Percentiles rank a stretch among this genome's conserved stretches.
These are phyloP conservation scores for Boletus tomentosulus DNA, from an alignment of 768 basidiomycete genomes.

Conservation along the genomic window DNA sequence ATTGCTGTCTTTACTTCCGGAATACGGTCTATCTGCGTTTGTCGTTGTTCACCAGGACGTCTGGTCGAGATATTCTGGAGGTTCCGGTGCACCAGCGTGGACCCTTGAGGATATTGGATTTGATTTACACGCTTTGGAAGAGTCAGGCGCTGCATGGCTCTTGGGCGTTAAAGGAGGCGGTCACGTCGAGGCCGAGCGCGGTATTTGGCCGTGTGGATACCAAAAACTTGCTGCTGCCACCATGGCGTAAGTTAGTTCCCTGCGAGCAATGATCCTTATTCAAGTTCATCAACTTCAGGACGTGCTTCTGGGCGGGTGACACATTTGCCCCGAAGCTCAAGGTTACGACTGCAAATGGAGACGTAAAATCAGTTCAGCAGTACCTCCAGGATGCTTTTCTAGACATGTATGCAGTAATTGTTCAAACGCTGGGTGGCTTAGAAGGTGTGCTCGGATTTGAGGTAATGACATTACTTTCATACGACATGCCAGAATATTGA, in stretches of 20 bases:
- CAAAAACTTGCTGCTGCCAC: constrained; percentile 91
- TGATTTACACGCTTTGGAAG: constrained; percentile 73
- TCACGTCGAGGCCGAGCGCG: constrained; percentile 71
- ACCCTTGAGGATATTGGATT: constrained; percentile 85
- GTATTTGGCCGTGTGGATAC: constrained; percentile 92
- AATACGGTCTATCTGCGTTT: constrained; percentile 71
- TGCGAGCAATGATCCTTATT: not conserved
- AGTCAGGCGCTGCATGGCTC: constrained; percentile 84
- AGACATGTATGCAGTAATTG: constrained; percentile 69
- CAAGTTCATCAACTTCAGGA: constrained; percentile 41
- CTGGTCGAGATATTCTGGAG: constrained; percentile 92
- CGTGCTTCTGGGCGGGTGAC: constrained; percentile 91
- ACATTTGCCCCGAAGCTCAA: constrained; percentile 75
- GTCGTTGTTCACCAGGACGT: constrained; percentile 91
- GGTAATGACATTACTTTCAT: constrained; percentile 39
- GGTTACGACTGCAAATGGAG: constrained; percentile 43
- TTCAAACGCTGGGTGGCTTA: constrained; percentile 62
- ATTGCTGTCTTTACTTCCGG: constrained; percentile 63
- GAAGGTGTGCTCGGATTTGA: constrained; percentile 87
- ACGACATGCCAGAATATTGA: constrained; percentile 1
- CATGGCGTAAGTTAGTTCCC: constrained; percentile 63
- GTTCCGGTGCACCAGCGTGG: constrained; percentile 97
- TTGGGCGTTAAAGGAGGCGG: constrained; percentile 74
- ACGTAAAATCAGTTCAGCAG: constrained; percentile 63
- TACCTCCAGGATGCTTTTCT: constrained; percentile 83